Conservation (phyloP, 2,329 filamentous ascomycete genomes). For the Pseudopithomyces chartarum region DNA sequence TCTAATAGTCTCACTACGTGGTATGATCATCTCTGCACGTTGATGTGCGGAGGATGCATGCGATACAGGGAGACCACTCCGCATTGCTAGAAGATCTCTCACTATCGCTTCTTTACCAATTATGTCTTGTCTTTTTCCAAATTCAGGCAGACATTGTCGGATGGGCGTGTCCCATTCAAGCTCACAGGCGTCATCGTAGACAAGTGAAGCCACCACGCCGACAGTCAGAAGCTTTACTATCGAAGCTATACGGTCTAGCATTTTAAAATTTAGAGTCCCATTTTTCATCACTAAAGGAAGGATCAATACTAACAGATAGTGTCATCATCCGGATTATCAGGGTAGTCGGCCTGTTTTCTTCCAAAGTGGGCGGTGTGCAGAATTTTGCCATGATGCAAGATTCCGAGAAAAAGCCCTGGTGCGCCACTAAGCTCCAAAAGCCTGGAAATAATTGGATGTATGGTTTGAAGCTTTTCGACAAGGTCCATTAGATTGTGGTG, state of each 20-base stretch:
- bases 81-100: slow-evolving; percentile 13
- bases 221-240: slow-evolving; percentile 3
- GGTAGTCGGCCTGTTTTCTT: neutral
- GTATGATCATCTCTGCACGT: slow-evolving; percentile 9
- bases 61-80: slow-evolving; percentile 14
- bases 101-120: slow-evolving; percentile 14
- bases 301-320: slow-evolving; percentile 15
- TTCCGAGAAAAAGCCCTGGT: slow-evolving; percentile 18
- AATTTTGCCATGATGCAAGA: slow-evolving; percentile 15
- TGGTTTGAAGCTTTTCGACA: neutral
- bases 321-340: slow-evolving; percentile 9
- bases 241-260: neutral
- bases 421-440: slow-evolving; percentile 11
- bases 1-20: neutral
- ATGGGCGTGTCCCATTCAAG: slow-evolving; percentile 21
- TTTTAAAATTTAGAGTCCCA: too few relatives aligned
- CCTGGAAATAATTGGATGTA: slow-evolving; percentile 1
- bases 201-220: slow-evolving; percentile 14
- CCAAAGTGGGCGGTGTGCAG: slow-evolving; percentile 17
- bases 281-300: too few relatives aligned
- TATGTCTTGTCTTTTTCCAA: slow-evolving; percentile 15
- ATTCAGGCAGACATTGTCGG: slow-evolving; percentile 17
- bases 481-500: too few relatives aligned
- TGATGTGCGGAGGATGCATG: slow-evolving; percentile 11
- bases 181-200: slow-evolving; percentile 9